Conservation (phyloP, 345 rosid genomes). For the Hibiscus trionum region DNA sequence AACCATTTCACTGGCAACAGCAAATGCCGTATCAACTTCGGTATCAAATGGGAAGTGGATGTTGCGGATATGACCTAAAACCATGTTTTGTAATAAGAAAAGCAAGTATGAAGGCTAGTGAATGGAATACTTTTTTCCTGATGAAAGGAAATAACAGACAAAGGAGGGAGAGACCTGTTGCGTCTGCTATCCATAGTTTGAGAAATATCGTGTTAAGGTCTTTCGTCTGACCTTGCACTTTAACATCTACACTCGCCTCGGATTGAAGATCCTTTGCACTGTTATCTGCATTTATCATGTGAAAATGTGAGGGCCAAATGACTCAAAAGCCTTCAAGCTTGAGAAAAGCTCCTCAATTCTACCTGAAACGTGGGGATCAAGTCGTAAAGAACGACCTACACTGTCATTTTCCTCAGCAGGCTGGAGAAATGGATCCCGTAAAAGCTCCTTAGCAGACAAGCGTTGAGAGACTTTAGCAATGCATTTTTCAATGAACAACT, state of each 20-base stretch:
- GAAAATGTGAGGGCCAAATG: slow-evolving; percentile 7
- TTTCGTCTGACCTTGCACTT: slow-evolving; percentile 75
- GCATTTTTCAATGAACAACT: slow-evolving; percentile 81
- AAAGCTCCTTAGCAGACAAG: slow-evolving; percentile 71
- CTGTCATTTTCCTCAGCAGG: slow-evolving; percentile 45
- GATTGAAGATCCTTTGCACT: slow-evolving; percentile 20
- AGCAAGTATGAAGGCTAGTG: neutral
- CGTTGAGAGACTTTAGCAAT: slow-evolving; percentile 68
- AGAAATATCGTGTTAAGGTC: slow-evolving; percentile 73
- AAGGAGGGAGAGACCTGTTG: slow-evolving; percentile 43
- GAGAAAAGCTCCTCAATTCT: slow-evolving; percentile 5
- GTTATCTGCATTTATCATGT: slow-evolving; percentile 27
- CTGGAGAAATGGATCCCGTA: slow-evolving; percentile 79
- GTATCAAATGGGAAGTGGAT: slow-evolving; percentile 93
- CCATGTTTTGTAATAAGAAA: too few relatives aligned
- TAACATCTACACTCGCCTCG: slow-evolving; percentile 48
- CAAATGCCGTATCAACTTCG: slow-evolving; percentile 74
- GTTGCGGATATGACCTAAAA: slow-evolving; percentile 59
- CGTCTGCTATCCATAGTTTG: slow-evolving; percentile 78
- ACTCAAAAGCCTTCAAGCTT: slow-evolving; percentile 2
- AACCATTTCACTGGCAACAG: slow-evolving; percentile 95
- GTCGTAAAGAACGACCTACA: slow-evolving; percentile 24
- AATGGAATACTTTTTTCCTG: neutral
- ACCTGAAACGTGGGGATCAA: slow-evolving; percentile 31
- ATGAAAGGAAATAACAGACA: neutral